phyloP scores from a whole-genome alignment of 2,329 filamentous ascomycete genomes.

The Thelonectria rubi region DNA sequence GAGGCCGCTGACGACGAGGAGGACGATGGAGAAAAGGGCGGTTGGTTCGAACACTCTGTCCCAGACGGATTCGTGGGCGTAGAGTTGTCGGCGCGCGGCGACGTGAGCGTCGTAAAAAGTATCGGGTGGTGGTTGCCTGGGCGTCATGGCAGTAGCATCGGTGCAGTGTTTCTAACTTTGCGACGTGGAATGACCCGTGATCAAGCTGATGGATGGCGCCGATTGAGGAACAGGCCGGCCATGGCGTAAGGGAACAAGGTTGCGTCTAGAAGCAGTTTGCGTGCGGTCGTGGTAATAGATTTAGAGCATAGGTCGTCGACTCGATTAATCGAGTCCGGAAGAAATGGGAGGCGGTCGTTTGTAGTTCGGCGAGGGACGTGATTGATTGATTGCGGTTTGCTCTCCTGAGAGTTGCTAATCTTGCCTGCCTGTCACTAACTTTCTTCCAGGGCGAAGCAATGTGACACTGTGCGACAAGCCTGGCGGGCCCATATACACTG shows the following conservation, averaged over 20 bases:
- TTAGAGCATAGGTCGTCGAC: not conserved
- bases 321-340: not conserved
- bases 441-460: not conserved
- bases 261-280: slow-evolving; percentile 15
- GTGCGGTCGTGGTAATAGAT: slow-evolving; percentile 2
- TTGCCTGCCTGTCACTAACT: not conserved
- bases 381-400: not conserved
- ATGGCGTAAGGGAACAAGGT: slow-evolving; percentile 33
- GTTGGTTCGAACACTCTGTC: slow-evolving; percentile 49
- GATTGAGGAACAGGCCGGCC: slow-evolving; percentile 36
- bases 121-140: slow-evolving; percentile 45
- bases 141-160: slow-evolving; percentile 47
- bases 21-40: slow-evolving; percentile 47
- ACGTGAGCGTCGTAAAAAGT: slow-evolving; percentile 50
- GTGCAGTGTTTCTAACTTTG: slow-evolving; percentile 33
- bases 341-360: not conserved
- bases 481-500: slow-evolving; percentile 20
- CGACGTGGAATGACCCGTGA: slow-evolving; percentile 35
- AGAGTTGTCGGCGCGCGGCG: slow-evolving; percentile 45
- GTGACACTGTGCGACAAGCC: not conserved
- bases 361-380: not conserved
- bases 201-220: slow-evolving; percentile 38
- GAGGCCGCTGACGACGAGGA: slow-evolving; percentile 47
- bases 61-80: slow-evolving; percentile 40
- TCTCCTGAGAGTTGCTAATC: not conserved